Evolutionary conservation across 2,329 filamentous ascomycete genomes (phyloP), one percentile per base, ranked within the genome.

Genomic region (Ascochyta pisi): DNA sequence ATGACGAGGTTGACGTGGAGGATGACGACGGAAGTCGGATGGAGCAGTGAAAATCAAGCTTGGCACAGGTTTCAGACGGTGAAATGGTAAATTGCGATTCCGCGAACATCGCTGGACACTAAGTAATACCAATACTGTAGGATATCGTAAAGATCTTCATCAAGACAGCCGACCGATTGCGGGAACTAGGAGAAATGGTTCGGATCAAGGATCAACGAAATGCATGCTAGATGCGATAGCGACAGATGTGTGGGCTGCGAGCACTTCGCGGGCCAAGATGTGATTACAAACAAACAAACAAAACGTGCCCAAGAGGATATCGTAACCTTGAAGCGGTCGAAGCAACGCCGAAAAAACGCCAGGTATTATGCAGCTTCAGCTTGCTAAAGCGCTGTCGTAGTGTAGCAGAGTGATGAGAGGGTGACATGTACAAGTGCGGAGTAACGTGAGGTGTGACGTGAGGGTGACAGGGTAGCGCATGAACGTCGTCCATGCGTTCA

Each of bases 211-310:
- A 57, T 52, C 48, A 57, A 57, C 49, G 46, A 57, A 27, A 56
- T 54, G 57, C 54, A 55, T 60, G 22, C 58, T 57, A 55, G 60
- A 63, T 64, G 61, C 56, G 59, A 63, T 54, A 57, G 54, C 54
- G 58, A 65, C 58, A 61, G 61, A 53, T 42, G 29, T 40, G 49
- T 42, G 52, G 54, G 61, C 61, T 54, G 54, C 61, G 59, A 64
- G 60, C 61, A 64, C 61, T 64, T 64, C 61, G 61, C 57, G 37
- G 56, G 54, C 61, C 59, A 42, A 39, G 22, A 23, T 29, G 23
- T 39, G 27, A 16, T 35, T 33, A 26, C 9, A 40, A 44, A 44
- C 12, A 52, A 48, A 44, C 12, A 57, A 53, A 45, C 33, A 57
- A 33, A 57, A 52, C 39, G 24, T 49, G 54, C 54, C 39, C 31